Base-by-base conservation (phyloP, 768 basidiomycete genomes). In the Cystofilobasidium capitatum region DNA sequence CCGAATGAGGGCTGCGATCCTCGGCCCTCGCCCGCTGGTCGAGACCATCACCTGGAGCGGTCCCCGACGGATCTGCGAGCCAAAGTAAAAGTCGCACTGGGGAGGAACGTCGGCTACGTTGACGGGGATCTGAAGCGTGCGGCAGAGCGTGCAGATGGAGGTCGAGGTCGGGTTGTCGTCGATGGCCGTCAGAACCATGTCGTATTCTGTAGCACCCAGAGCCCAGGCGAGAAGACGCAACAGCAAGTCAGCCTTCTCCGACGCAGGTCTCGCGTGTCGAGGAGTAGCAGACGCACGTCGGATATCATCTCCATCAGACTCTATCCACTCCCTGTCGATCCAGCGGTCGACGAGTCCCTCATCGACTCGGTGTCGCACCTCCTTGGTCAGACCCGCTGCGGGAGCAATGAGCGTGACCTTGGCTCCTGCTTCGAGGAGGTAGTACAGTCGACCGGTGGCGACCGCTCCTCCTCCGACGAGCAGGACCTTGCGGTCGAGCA, bases 41-140 rank as follows among this genome's bases (percentile, higher is more conserved):
- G 91, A 93, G 61, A 99, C 85, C 88, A 98, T 88, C 71, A 99
- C 85, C 78, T 96, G 92, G 29, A 99, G 79, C 0, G 93, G 89
- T 0, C 94, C 93, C 69, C 86, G 83, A 36, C 90, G 86, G 69
- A 97, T 85, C 76, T 91, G 89, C 3, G 90, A 88, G 59, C 96
- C 96, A 79, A 98, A 99, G 81, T 93, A 98, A 75, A 99, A 99
- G 78, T 99, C 94, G 81, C 96, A 99, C 51, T 64, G 44, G 1
- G 69, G 69, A 3, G 96, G 96, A 69, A 97, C 88, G 79, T 99
- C 94, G 44, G 96, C 96, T 69, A 91, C 91, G 77, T 99, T 99
- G 64, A 94, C 87, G 9, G 92, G 91, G 59, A 97, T 87, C 57
- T 81, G 82, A 62, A 77, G 80, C 31, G 81, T 79, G 64, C 91